A percentile compares a stretch with the other conserved stretches of the same genome.
phyloP scores from a whole-genome alignment of 2,329 filamentous ascomycete genomes.

The Thielaviopsis populi region DNA sequence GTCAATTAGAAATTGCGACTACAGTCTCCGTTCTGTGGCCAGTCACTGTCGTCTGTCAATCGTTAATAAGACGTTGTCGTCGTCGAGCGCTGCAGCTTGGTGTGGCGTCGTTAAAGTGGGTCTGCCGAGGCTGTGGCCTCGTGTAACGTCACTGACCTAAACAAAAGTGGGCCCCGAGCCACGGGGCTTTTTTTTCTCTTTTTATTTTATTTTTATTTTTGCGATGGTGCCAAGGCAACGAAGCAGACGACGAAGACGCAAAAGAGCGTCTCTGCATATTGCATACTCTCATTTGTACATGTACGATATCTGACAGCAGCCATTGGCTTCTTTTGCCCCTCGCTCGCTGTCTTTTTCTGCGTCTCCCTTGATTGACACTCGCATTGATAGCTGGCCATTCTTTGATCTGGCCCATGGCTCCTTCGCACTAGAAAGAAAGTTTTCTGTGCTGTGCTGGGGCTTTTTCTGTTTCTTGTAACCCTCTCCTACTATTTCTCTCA shows the following conservation, averaged over 20 bases:
- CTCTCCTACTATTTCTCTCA: background rate
- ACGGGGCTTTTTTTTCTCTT: background rate
- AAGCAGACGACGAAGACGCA: background rate
- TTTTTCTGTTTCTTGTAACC: background rate
- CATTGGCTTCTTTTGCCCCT: too few species aligned
- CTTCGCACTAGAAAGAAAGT: background rate
- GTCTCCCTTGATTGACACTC: too few species aligned
- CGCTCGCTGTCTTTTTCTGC: too few species aligned
- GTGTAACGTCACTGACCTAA: background rate
- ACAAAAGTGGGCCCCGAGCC: background rate
- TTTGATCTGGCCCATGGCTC: background rate
- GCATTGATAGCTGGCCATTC: too few species aligned
- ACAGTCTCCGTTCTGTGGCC: too few species aligned
- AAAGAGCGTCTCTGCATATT: background rate
- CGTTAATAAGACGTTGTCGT: background rate
- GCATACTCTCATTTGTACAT: too few species aligned
- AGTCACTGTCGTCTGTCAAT: too few species aligned
- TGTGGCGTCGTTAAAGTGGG: background rate
- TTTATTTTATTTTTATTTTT: background rate
- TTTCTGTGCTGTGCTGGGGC: background rate
- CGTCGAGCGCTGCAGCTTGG: too few species aligned
- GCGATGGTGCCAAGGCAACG: background rate
- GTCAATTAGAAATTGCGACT: too few species aligned
- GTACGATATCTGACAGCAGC: too few species aligned
- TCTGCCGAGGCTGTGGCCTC: background rate